These are phyloP conservation scores for Aspergillus leporis DNA, from an alignment of 495 filamentous ascomycete genomes.

Conservation along the genomic window DNA sequence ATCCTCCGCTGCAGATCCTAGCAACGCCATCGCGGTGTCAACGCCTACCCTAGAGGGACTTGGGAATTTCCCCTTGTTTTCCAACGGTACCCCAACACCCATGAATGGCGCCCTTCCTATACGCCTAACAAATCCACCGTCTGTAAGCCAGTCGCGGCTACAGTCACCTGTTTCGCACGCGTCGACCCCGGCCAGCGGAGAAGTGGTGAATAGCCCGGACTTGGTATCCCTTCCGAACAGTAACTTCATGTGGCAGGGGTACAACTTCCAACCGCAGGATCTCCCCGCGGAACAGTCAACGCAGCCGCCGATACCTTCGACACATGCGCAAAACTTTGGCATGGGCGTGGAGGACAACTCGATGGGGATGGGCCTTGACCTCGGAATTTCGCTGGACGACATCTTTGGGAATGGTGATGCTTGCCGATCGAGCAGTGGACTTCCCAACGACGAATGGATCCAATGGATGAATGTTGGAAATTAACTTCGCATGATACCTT, in stretches of 20 bases:
- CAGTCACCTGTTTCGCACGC: conserved; percentile 38
- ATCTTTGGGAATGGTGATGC: conserved; percentile 40
- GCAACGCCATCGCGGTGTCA: conserved; percentile 17
- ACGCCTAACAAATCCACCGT: conserved; percentile 27
- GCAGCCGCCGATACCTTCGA: conserved; percentile 22
- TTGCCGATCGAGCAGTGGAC: conserved; percentile 20
- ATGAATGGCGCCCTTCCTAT: conserved; percentile 32
- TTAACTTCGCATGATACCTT: conserved; percentile 2
- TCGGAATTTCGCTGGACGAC: conserved; percentile 45
- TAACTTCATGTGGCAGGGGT: conserved; percentile 48
- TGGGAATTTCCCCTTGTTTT: conserved; percentile 30
- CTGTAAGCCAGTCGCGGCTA: conserved; percentile 30
- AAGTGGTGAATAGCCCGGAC: conserved; percentile 43
- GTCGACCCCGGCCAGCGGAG: conserved; percentile 31
- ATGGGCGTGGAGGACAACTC: conserved; percentile 34
- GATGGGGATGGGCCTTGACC: conserved; percentile 36
- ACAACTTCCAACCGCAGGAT: conserved; percentile 37
- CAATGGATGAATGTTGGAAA: conserved; percentile 43
- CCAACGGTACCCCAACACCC: conserved; percentile 18
- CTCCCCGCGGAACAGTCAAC: conserved; percentile 21
- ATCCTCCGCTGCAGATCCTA: conserved; percentile 22
- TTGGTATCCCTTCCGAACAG: conserved; percentile 49
- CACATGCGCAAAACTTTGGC: conserved; percentile 25
- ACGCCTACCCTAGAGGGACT: conserved; percentile 34
- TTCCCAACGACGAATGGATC: conserved; percentile 42